Base-by-base conservation (phyloP, 2,329 filamentous ascomycete genomes). In the Fusarium coicis region DNA sequence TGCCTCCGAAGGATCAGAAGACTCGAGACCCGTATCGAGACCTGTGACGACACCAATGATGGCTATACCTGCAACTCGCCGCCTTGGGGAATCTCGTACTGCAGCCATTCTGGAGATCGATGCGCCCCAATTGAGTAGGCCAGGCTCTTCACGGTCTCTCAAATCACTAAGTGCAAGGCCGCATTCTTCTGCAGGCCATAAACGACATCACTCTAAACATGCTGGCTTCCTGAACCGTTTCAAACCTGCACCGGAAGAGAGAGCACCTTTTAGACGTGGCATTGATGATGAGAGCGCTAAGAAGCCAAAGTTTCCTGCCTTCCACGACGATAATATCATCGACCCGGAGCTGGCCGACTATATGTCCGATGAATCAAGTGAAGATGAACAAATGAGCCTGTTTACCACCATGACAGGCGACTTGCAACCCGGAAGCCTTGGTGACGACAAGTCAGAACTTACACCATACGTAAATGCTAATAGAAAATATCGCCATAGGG, bases 301-400 rank as follows among this genome's bases (percentile, higher is more conserved):
- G 71, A 92, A 91, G 72, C 85, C 90, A 12, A 90, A 91, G 46
- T 87, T 97, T 40, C 92, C 95, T 21, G 95, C 95, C n/a, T 98
- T 99, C 76, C 96, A 99, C 80, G 95, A 96, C 79, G 96, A 99
- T 84, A 98, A 96, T 79, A 97, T 99, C 75, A 98, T 99, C 75
- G 96, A 99, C 79, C 96, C 96, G 3, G 96, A 99, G 78, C 85
- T 99, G 60, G 96, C 95, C 10, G 93, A 94, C 39, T 99, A 97
- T 82, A 93, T 99, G 87, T 99, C 96, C 11, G 96, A 99, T 80
- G 95, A 93, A 53, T 97, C 95, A 4, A 98, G 94, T 77, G 96
- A 93, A 42, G 95, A 97, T 76, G 95, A 99, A 74, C 93, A 97
- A 76, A 92, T 95, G 83, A 95, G 92, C 78, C 92, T 98, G 18